Conservation (phyloP, 139 green algal genomes). For the Picochlorum sp. region DNA sequence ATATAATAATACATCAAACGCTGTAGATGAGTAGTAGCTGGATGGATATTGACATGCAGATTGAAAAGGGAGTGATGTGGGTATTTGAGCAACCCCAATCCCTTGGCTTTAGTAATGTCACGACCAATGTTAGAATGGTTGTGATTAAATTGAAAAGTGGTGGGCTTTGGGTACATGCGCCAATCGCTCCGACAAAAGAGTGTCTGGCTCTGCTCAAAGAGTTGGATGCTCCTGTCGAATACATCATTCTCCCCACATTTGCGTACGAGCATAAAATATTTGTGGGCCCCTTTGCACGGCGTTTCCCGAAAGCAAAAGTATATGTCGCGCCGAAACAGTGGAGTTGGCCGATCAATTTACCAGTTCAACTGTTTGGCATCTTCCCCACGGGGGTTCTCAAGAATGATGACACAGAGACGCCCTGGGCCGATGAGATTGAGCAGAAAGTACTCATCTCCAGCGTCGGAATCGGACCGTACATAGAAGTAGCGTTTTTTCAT, state of each 20-base stretch:
- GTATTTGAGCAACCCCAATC: conserved; percentile 79
- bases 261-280: conserved; percentile 94
- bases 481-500: conserved; percentile 80
- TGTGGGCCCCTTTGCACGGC: conserved; percentile 66
- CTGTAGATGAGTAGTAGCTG: neutral
- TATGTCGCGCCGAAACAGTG: conserved; percentile 58
- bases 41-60: conserved; percentile 18
- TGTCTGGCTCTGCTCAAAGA: conserved; percentile 39
- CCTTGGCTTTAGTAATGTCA: conserved; percentile 60
- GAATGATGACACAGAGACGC: conserved; percentile 22
- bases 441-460: conserved; percentile 46
- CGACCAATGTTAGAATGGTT: conserved; percentile 77
- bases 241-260: conserved; percentile 82
- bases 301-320: conserved; percentile 75
- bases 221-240: conserved; percentile 62
- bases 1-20: no score
- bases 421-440: conserved; percentile 75
- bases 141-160: conserved; percentile 70
- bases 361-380: conserved; percentile 69
- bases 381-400: conserved; percentile 49
- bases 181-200: conserved; percentile 72
- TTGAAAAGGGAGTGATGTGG: conserved; percentile 67
- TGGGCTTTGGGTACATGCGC: conserved; percentile 77
- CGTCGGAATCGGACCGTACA: conserved; percentile 36
- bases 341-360: conserved; percentile 75